phyloP scores from a whole-genome alignment of 1,139 yeast genomes.

The Yamadazyma atmosphaerica region DNA sequence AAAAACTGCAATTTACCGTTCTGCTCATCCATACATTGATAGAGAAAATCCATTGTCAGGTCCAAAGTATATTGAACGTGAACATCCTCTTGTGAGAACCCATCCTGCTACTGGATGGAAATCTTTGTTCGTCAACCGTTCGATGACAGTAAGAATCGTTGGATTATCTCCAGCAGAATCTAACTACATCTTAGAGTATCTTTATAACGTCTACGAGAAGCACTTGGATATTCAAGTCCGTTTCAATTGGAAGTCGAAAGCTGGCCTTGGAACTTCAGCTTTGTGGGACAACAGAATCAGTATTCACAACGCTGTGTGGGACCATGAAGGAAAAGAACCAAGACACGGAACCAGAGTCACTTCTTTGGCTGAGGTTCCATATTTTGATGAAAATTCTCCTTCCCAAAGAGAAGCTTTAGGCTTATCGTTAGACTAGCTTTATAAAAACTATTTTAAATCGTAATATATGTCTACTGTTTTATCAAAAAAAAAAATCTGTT shows the following conservation, averaged over 20 bases:
- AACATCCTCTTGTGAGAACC: slow-evolving; percentile 41
- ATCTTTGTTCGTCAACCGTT: slow-evolving; percentile 36
- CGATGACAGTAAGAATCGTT: slow-evolving; percentile 19
- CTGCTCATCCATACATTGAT: slow-evolving; percentile 37
- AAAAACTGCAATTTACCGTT: slow-evolving; percentile 35
- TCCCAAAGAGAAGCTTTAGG: slow-evolving; percentile 58
- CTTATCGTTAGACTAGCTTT: slow-evolving; percentile 25
- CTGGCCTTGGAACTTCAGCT: slow-evolving; percentile 55
- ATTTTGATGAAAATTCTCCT: slow-evolving; percentile 50
- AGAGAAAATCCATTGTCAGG: slow-evolving; percentile 35
- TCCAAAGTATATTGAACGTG: slow-evolving; percentile 35
- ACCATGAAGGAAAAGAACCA: slow-evolving; percentile 49
- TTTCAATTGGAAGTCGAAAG: slow-evolving; percentile 52
- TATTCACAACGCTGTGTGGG: slow-evolving; percentile 52
- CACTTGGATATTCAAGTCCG: slow-evolving; percentile 50
- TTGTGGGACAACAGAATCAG: slow-evolving; percentile 59
- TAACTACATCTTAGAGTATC: slow-evolving; percentile 31
- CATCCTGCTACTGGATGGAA: slow-evolving; percentile 48
- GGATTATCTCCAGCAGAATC: slow-evolving; percentile 33
- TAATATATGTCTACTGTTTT: too few relatives aligned
- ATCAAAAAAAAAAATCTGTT: too few relatives aligned
- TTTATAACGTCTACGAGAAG: slow-evolving; percentile 33
- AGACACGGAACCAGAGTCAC: slow-evolving; percentile 64
- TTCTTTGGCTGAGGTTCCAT: slow-evolving; percentile 56
- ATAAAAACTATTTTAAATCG: too few relatives aligned